A percentile compares a stretch with the other conserved stretches of the same genome.
These are phyloP conservation scores for Pythium aphanidermatum DNA, from an alignment of 352 stramenopile species.

Conservation along the genomic window DNA sequence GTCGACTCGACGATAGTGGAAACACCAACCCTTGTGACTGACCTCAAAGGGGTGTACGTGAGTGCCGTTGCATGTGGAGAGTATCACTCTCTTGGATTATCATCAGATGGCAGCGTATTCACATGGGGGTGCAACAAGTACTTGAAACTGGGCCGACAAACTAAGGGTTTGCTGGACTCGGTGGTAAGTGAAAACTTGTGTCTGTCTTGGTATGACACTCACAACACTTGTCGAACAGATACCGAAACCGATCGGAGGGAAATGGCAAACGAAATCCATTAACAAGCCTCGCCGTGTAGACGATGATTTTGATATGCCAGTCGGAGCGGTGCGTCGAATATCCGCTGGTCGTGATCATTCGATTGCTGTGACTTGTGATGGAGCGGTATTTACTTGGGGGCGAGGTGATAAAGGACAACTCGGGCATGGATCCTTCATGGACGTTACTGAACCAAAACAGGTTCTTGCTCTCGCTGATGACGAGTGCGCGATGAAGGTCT, in stretches of 20 bases:
- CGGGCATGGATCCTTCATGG: conserved; percentile 56
- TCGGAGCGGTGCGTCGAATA: conserved; percentile 36
- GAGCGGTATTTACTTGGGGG: conserved; percentile 62
- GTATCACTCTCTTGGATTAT: conserved; percentile 64
- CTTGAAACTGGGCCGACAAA: conserved; percentile 43
- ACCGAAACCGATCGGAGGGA: conserved; percentile 28
- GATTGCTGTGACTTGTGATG: conserved; percentile 45
- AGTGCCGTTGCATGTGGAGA: conserved; percentile 58
- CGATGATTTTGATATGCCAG: conserved; percentile 17
- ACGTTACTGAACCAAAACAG: conserved; percentile 48
- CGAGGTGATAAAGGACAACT: conserved; percentile 59
- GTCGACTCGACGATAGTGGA: conserved; percentile 20
- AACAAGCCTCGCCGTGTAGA: conserved; percentile 17
- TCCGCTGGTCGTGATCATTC: conserved; percentile 62
- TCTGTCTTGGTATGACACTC: too few species aligned
- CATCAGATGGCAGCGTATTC: conserved; percentile 51
- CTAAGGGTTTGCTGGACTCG: conserved; percentile 31
- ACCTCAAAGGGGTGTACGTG: conserved; percentile 55
- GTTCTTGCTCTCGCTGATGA: conserved; percentile 43
- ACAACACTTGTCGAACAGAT: too few species aligned
- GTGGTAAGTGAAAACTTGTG: conserved; percentile 25
- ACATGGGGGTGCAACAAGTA: conserved; percentile 75
- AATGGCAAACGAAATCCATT: conserved; percentile 37
- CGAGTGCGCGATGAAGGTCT: conserved; percentile 6
- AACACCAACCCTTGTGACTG: conserved; percentile 29